Percentiles rank a stretch among this genome's conserved stretches.
These are phyloP conservation scores for Mortierella sp. DNA, from an alignment of 371 early-diverging fungal species.

Conservation along the genomic window DNA sequence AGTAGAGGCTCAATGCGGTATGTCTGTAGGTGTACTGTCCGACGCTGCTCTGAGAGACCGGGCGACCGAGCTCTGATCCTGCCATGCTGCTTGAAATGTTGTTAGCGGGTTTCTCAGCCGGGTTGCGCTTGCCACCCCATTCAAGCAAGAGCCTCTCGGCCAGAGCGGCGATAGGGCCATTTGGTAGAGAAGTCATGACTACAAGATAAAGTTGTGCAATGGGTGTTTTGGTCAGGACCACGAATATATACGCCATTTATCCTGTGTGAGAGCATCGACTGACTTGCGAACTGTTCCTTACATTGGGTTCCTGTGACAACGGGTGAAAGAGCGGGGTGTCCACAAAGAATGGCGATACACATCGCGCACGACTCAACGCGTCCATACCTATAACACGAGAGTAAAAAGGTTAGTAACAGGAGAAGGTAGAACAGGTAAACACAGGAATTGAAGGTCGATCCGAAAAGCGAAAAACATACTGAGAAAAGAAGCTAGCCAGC, in stretches of 20 bases:
- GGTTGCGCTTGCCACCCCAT: constrained; percentile 73
- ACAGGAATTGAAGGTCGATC: too few species aligned
- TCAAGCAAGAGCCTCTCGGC: constrained; percentile 71
- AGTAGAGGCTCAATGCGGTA: constrained; percentile 83
- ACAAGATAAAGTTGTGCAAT: not conserved
- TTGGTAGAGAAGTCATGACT: constrained; percentile 34
- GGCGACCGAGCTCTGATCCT: constrained; percentile 66
- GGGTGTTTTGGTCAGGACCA: not conserved
- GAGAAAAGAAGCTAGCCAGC: constrained; percentile 68
- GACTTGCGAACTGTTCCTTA: constrained; percentile 3
- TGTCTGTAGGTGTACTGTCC: constrained; percentile 75
- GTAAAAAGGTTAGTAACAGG: constrained; percentile 43
- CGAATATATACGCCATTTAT: not conserved
- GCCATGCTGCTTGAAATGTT: constrained; percentile 42
- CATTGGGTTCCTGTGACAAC: constrained; percentile 46
- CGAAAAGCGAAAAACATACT: constrained; percentile 59
- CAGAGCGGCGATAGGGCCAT: constrained; percentile 39
- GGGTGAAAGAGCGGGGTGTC: constrained; percentile 41
- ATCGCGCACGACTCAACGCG: constrained; percentile 54
- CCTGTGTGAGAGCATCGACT: not conserved
- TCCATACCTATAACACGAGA: constrained; percentile 29
- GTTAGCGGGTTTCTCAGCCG: constrained; percentile 27
- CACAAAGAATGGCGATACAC: constrained; percentile 55
- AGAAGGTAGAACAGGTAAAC: not conserved
- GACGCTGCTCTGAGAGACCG: constrained; percentile 64